Conservation (phyloP, 1,284 basidiomycete species). For the Boletus sp. region DNA sequence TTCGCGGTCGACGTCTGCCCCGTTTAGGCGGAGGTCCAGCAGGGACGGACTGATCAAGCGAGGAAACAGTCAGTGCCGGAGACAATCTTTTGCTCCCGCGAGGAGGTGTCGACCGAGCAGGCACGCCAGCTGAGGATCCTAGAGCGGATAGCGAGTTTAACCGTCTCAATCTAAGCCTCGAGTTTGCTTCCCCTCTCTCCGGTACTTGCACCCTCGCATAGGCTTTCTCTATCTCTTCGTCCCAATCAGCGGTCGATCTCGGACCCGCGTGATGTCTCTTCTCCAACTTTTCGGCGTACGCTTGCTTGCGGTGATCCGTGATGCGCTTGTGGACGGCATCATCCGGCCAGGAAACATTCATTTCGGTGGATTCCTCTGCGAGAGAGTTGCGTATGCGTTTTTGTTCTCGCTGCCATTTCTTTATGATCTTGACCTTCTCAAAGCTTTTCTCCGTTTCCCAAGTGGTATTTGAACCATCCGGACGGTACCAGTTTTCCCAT, state of each 20-base stretch:
- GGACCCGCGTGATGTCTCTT: conserved; percentile 11
- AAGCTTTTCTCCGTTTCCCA: conserved; percentile 32
- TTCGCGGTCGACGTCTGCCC: conserved; percentile 1
- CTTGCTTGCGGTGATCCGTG: conserved; percentile 41
- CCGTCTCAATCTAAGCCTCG: conserved; percentile 26
- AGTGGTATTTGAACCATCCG: conserved; percentile 40
- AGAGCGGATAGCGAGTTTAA: conserved; percentile 4
- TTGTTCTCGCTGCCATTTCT: conserved; percentile 29
- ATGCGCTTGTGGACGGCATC: conserved; percentile 40
- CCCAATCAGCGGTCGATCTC: conserved; percentile 22
- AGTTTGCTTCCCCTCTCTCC: conserved; percentile 24
- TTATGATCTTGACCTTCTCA: conserved; percentile 22
- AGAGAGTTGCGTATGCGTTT: conserved; percentile 11
- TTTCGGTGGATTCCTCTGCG: conserved; percentile 23
- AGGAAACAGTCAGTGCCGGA: conserved; percentile 12
- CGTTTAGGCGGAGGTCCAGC: conserved; percentile 14
- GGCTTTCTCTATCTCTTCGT: conserved; percentile 26
- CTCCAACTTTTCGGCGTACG: conserved; percentile 41
- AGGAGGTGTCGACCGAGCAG: conserved; percentile 7
- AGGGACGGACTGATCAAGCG: conserved; percentile 19
- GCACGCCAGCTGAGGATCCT: conserved; percentile 8
- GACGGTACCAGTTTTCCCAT: conserved; percentile 38
- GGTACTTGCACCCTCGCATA: conserved; percentile 27
- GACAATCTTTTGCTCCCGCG: conserved; percentile 14
- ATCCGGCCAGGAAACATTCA: conserved; percentile 32